Evolutionary conservation across 83 land plant species (phyloP).

Genomic region (Picea abies): DNA sequence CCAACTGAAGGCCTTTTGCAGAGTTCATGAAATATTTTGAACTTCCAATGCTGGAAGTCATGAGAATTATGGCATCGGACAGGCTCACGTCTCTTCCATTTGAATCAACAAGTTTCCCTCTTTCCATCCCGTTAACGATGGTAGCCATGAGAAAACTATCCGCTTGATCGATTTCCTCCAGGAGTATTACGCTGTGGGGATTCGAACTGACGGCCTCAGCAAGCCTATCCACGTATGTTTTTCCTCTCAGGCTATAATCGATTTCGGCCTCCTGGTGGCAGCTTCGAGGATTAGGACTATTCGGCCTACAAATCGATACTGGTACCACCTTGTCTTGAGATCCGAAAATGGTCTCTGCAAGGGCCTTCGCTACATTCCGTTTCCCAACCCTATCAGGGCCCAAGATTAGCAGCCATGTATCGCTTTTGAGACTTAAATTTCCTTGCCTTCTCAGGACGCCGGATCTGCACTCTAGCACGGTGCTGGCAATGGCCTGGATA

Average conservation of each 20-base stretch:
- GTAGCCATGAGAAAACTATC: slow-evolving; percentile 41
- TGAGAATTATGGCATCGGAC: slow-evolving; percentile 52
- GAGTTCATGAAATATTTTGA: too few species aligned
- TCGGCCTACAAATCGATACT: slow-evolving; percentile 24
- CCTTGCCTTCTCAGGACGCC: slow-evolving; percentile 28
- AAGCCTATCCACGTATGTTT: slow-evolving; percentile 50
- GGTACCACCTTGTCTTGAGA: slow-evolving; percentile 33
- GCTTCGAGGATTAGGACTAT: slow-evolving; percentile 26
- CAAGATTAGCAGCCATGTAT: slow-evolving; percentile 53
- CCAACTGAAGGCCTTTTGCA: too few species aligned
- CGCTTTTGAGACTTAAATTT: slow-evolving; percentile 21
- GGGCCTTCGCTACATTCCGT: slow-evolving; percentile 40
- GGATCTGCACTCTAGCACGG: slow-evolving; percentile 54
- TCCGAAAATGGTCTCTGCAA: slow-evolving; percentile 52
- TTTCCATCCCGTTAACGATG: slow-evolving; percentile 50
- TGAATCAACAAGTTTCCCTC: slow-evolving; percentile 25
- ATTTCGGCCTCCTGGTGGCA: slow-evolving; percentile 26
- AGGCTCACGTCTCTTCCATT: slow-evolving; percentile 43
- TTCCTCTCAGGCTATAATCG: slow-evolving; percentile 56
- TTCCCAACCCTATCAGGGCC: slow-evolving; percentile 52
- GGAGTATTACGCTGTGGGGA: slow-evolving; percentile 59
- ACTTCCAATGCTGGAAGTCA: slow-evolving; percentile 30
- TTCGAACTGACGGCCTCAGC: slow-evolving; percentile 28
- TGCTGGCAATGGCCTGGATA: slow-evolving; percentile 42
- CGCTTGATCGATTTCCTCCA: slow-evolving; percentile 60